phyloP scores from a whole-genome alignment of 2,329 filamentous ascomycete genomes.

The Aspergillus sp. region DNA sequence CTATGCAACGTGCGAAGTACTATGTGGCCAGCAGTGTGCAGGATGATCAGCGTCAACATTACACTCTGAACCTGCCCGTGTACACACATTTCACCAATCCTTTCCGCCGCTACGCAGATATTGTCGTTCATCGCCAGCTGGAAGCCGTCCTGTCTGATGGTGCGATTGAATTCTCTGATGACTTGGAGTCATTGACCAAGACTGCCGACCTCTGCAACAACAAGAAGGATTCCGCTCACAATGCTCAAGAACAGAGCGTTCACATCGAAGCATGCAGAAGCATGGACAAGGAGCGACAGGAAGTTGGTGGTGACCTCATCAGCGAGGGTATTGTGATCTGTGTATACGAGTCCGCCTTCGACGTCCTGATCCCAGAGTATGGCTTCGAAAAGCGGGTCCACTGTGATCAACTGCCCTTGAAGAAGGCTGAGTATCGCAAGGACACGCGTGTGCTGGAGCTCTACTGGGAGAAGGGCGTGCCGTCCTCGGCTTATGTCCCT shows the following conservation, averaged over 20 bases:
- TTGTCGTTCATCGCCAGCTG: slow-evolving; percentile 92
- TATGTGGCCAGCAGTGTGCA: slow-evolving; percentile 77
- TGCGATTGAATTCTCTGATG: slow-evolving; percentile 81
- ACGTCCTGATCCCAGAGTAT: slow-evolving; percentile 96
- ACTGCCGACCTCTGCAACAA: slow-evolving; percentile 95
- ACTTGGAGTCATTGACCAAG: slow-evolving; percentile 84
- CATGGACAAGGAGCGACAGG: slow-evolving; percentile 89
- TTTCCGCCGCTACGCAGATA: slow-evolving; percentile 89
- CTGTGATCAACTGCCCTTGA: slow-evolving; percentile 92
- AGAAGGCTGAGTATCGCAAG: slow-evolving; percentile 99
- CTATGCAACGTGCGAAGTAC: slow-evolving; percentile 96
- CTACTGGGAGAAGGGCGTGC: slow-evolving; percentile 99
- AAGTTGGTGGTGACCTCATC: slow-evolving; percentile 86
- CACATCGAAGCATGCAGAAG: slow-evolving; percentile 96
- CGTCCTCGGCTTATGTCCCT: slow-evolving; percentile 91
- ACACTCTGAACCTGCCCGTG: slow-evolving; percentile 84
- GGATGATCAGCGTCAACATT: slow-evolving; percentile 81
- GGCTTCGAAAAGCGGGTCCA: slow-evolving; percentile 99
- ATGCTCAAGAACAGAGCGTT: slow-evolving; percentile 96
- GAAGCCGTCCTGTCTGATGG: slow-evolving; percentile 82
- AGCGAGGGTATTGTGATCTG: slow-evolving; percentile 94
- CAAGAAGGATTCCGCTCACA: slow-evolving; percentile 98
- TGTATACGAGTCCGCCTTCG: slow-evolving; percentile 98
- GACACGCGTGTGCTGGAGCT: slow-evolving; percentile 91
- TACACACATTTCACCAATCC: slow-evolving; percentile 99